Conservation (phyloP, 176 grass and related monocot genomes). For the Ensete ventricosum region DNA sequence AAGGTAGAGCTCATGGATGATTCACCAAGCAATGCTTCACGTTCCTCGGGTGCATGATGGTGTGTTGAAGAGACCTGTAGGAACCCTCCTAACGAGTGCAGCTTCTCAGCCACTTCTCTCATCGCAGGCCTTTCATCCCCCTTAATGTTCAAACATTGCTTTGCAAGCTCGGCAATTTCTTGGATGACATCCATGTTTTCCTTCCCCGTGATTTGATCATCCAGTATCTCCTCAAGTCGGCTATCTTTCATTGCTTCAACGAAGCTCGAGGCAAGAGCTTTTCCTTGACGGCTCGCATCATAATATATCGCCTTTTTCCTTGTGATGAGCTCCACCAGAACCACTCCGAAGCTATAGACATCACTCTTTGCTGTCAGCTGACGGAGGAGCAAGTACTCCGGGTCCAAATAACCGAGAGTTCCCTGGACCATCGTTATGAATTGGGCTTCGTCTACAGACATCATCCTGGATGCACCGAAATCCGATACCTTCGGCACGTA, state of each 20-base stretch:
- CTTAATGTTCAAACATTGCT: constrained; percentile 10
- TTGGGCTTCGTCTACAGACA: not conserved
- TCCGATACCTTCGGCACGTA: constrained; percentile 20
- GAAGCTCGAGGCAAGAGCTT: constrained; percentile 13
- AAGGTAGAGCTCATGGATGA: not conserved
- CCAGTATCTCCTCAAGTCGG: constrained; percentile 7
- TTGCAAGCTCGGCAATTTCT: constrained; percentile 25
- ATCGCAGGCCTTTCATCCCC: constrained; percentile 27
- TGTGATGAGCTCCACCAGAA: constrained; percentile 24
- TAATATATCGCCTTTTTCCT: constrained; percentile 11
- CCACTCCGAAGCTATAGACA: constrained; percentile 27
- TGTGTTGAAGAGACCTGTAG: constrained; percentile 21
- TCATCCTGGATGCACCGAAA: constrained; percentile 27
- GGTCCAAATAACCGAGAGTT: constrained; percentile 20
- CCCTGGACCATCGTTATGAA: constrained; percentile 18
- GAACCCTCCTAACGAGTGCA: constrained; percentile 36
- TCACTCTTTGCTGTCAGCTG: constrained; percentile 26
- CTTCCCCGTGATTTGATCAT: constrained; percentile 15
- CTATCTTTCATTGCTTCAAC: constrained; percentile 15
- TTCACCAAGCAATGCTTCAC: constrained; percentile 33
- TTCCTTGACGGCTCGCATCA: not conserved
- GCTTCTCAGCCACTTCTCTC: constrained; percentile 19
- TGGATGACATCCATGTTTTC: not conserved
- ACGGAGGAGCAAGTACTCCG: constrained; percentile 18
- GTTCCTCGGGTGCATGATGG: constrained; percentile 19